Percentiles rank a stretch among this genome's conserved stretches.
Conservation (phyloP, 768 basidiomycete species). For the Neoboletus brunneissimus region DNA sequence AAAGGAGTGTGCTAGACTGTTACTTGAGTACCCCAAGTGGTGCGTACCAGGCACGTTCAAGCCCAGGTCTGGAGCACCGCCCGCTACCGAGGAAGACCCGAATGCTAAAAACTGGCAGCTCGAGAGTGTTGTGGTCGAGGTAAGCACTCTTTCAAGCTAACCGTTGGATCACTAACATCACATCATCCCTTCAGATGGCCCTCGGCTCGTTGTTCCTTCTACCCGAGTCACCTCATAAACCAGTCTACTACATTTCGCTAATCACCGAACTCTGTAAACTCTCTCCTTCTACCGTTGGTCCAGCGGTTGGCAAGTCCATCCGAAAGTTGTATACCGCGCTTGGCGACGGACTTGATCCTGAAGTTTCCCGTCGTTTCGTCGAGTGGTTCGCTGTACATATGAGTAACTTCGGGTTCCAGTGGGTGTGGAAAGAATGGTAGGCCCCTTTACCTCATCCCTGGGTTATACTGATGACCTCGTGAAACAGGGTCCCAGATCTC, state of each 20-base stretch:
- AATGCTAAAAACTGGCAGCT: constrained; percentile 77
- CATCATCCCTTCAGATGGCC: constrained; percentile 48
- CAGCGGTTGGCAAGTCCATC: constrained; percentile 94
- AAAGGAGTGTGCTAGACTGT: constrained; percentile 86
- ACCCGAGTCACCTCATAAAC: constrained; percentile 72
- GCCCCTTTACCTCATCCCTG: constrained; percentile 16
- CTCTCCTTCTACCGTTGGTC: constrained; percentile 89
- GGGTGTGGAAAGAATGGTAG: constrained; percentile 99
- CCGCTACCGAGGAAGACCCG: constrained; percentile 44
- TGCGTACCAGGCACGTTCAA: constrained; percentile 81
- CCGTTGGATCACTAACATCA: not conserved
- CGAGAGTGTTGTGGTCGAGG: constrained; percentile 88
- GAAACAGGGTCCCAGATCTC: constrained; percentile 80
- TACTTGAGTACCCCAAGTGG: constrained; percentile 88
- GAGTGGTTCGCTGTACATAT: constrained; percentile 97
- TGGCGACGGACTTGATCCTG: constrained; percentile 86
- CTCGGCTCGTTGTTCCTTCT: constrained; percentile 73
- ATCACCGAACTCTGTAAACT: constrained; percentile 94
- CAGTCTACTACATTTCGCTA: constrained; percentile 82
- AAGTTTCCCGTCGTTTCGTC: constrained; percentile 74
- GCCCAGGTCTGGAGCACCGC: constrained; percentile 61
- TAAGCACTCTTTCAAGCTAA: constrained; percentile 27
- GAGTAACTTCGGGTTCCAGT: constrained; percentile 96
- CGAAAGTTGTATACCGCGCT: constrained; percentile 77
- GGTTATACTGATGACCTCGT: not conserved